These are phyloP conservation scores for Geotrichum ghanense DNA, from an alignment of 805 yeast species.

Conservation along the genomic window DNA sequence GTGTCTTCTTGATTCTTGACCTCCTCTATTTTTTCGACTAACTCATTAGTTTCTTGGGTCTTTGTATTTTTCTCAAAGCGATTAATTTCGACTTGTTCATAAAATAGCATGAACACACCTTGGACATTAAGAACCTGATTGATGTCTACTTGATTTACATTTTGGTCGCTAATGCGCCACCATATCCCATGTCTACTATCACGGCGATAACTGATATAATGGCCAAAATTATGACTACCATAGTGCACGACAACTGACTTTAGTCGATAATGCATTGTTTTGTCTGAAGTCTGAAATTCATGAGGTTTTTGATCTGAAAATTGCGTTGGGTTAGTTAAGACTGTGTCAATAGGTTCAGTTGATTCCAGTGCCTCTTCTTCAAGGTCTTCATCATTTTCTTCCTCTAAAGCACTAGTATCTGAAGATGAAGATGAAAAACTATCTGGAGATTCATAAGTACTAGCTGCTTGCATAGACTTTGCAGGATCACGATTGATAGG, in stretches of 20 bases:
- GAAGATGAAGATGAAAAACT: not conserved
- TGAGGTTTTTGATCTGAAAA: constrained; percentile 2
- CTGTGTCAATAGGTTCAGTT: not conserved
- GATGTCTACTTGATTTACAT: constrained; percentile 69
- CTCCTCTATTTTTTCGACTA: too few species aligned
- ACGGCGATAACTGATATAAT: constrained; percentile 79
- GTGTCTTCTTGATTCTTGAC: too few species aligned
- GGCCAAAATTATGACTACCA: constrained; percentile 97
- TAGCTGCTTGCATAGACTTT: constrained; percentile 43
- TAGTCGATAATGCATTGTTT: constrained; percentile 38
- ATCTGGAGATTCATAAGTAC: constrained; percentile 9
- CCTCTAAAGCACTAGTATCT: not conserved
- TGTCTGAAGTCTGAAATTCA: constrained; percentile 10
- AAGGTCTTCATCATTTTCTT: constrained; percentile 37
- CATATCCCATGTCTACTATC: constrained; percentile 55
- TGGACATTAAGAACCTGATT: constrained; percentile 70
- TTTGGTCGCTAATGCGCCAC: constrained; percentile 95
- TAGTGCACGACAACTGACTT: constrained; percentile 86
- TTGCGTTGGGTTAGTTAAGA: not conserved
- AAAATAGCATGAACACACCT: constrained; percentile 89
- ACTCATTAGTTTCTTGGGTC: not conserved
- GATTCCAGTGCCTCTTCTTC: not conserved
- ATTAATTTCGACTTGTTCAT: constrained; percentile 35
- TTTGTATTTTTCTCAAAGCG: not conserved
- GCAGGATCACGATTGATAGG: constrained; percentile 71